Percentiles rank a stretch among this genome's conserved stretches.
phyloP scores from a whole-genome alignment of 306 rosid genomes.

The Ormosia semicastrata region DNA sequence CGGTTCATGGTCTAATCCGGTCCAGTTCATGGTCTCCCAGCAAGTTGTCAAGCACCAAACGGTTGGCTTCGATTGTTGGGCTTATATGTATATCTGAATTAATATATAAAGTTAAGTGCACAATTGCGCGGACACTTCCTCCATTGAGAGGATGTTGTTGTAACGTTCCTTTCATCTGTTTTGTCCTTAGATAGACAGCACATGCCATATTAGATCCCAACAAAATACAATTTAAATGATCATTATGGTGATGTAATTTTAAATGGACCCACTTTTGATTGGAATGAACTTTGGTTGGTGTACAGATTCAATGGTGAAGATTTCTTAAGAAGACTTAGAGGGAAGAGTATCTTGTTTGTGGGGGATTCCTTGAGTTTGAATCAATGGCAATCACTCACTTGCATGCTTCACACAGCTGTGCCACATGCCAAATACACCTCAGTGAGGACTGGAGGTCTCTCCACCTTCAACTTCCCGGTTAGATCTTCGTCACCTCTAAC shows the following conservation, averaged over 20 bases:
- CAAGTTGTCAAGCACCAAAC: neutral
- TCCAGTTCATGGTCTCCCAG: neutral
- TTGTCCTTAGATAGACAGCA: neutral
- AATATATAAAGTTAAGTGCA: neutral
- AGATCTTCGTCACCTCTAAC: neutral
- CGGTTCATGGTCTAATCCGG: no score
- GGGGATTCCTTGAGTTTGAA: slow-evolving; percentile 69
- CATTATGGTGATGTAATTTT: neutral
- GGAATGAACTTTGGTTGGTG: neutral
- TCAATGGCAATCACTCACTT: slow-evolving; percentile 71
- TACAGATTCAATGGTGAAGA: slow-evolving; percentile 52
- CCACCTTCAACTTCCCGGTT: slow-evolving; percentile 51
- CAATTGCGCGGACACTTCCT: neutral
- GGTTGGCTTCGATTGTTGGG: neutral
- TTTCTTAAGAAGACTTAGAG: slow-evolving; percentile 43
- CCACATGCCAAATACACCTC: slow-evolving; percentile 38
- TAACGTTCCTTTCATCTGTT: slow-evolving; percentile 14
- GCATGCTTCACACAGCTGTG: slow-evolving; percentile 48
- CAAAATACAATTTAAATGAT: neutral
- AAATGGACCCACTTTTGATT: slow-evolving; percentile 10
- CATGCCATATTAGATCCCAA: neutral
- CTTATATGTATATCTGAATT: neutral
- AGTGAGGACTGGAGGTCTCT: slow-evolving; percentile 26
- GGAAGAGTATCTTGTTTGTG: slow-evolving; percentile 54
- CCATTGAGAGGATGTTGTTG: neutral